Conservation (phyloP, 2,329 filamentous ascomycete genomes). For the Penicillium sumatraense region DNA sequence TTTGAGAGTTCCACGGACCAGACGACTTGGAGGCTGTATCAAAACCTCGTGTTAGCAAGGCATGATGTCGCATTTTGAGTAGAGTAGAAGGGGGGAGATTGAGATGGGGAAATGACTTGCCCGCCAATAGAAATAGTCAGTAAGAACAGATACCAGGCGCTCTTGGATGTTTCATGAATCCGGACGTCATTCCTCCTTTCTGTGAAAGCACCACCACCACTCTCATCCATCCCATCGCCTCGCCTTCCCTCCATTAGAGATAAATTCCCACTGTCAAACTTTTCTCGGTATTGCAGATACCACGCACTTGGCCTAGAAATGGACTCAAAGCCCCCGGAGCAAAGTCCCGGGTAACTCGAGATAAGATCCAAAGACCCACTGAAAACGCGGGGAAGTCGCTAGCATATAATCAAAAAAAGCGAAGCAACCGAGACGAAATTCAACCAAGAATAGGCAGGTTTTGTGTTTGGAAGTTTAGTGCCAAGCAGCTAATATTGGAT, state of each 20-base stretch:
- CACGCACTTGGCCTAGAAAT: not conserved
- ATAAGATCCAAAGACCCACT: constrained; percentile 14
- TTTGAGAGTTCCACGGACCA: constrained; percentile 96
- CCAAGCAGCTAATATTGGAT: not conserved
- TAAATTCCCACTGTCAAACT: constrained; percentile 3
- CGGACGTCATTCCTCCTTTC: constrained; percentile 40
- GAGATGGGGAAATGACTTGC: constrained; percentile 38
- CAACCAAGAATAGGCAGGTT: too few relatives aligned
- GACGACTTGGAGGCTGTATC: constrained; percentile 77
- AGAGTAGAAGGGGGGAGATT: not conserved
- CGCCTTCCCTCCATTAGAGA: constrained; percentile 33
- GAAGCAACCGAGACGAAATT: not conserved
- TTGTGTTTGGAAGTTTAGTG: not conserved
- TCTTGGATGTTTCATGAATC: constrained; percentile 68
- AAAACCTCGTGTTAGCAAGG: not conserved
- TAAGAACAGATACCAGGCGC: constrained; percentile 81
- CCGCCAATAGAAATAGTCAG: constrained; percentile 85
- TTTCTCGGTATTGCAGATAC: not conserved
- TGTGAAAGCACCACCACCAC: not conserved
- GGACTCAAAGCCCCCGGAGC: not conserved
- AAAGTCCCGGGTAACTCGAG: not conserved
- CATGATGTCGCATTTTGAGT: not conserved
- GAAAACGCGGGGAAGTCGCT: not conserved
- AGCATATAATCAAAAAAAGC: not conserved
- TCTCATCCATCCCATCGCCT: constrained; percentile 10